Evolutionary conservation across 306 rosid species (phyloP).

Genomic region (Vigna hirtella): DNA sequence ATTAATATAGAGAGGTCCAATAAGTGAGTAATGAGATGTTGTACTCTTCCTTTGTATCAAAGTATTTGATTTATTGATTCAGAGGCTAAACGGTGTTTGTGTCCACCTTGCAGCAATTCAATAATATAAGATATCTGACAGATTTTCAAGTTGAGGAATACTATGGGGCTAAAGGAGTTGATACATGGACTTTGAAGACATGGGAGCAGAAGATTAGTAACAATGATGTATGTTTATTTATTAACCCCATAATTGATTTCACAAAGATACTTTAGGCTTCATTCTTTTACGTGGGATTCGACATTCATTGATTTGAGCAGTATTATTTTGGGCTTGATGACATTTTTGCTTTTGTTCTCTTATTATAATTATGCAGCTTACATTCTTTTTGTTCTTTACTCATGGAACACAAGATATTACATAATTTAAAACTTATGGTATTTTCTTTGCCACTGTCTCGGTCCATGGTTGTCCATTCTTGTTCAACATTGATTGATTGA

Average conservation of each 20-base stretch:
- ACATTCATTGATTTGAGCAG: slow-evolving; percentile 10
- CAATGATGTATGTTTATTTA: slow-evolving; percentile 67
- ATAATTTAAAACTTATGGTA: background rate
- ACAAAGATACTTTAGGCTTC: slow-evolving; percentile 6
- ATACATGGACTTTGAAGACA: slow-evolving; percentile 63
- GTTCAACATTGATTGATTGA: slow-evolving; percentile 22
- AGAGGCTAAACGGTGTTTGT: slow-evolving; percentile 37
- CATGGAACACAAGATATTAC: slow-evolving; percentile 14
- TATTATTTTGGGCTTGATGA: background rate
- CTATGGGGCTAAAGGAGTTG: slow-evolving; percentile 87
- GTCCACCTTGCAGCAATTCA: slow-evolving; percentile 80
- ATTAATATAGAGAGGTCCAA: background rate
- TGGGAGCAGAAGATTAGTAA: slow-evolving; percentile 76
- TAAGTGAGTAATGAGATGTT: background rate
- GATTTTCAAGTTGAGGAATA: slow-evolving; percentile 72
- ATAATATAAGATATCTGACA: slow-evolving; percentile 56
- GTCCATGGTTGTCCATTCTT: background rate
- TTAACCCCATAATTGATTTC: slow-evolving; percentile 31
- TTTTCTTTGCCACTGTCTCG: slow-evolving; percentile 3
- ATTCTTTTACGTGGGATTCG: slow-evolving; percentile 15
- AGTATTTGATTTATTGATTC: slow-evolving; percentile 29
- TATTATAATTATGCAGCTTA: background rate
- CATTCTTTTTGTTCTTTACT: slow-evolving; percentile 22
- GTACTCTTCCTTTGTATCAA: background rate
- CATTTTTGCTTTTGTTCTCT: background rate